phyloP scores from a whole-genome alignment of 192 early-diverging fungal genomes.

The Dimargaris xerosporica region DNA sequence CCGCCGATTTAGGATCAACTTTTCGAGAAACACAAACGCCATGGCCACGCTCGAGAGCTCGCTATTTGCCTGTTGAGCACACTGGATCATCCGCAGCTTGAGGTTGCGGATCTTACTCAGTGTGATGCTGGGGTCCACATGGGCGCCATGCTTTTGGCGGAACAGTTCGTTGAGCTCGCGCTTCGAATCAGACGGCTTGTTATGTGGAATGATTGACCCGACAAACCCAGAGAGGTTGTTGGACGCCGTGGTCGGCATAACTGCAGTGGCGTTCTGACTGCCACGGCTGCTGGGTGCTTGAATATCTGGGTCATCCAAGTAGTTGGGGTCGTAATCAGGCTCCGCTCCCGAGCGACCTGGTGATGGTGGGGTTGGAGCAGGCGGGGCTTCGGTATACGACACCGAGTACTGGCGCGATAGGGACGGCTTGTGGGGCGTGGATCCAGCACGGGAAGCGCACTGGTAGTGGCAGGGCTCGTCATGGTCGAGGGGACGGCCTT shows the following conservation, averaged over 20 bases:
- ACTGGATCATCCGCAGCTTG: slow-evolving; percentile 56
- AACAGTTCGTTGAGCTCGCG: slow-evolving; percentile 81
- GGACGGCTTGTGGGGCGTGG: not conserved
- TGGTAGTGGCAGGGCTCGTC: not conserved
- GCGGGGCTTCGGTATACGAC: not conserved
- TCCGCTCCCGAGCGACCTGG: not conserved
- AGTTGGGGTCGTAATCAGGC: slow-evolving; percentile 57
- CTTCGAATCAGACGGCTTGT: slow-evolving; percentile 64
- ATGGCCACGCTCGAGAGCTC: slow-evolving; percentile 81
- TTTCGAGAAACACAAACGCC: slow-evolving; percentile 92
- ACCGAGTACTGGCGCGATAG: not conserved
- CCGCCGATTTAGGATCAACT: slow-evolving; percentile 64
- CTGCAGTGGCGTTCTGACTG: slow-evolving; percentile 54
- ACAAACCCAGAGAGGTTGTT: slow-evolving; percentile 62
- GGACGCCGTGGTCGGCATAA: too few species aligned
- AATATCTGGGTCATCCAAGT: slow-evolving; percentile 74
- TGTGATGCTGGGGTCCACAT: slow-evolving; percentile 63
- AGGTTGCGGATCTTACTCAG: slow-evolving; percentile 76
- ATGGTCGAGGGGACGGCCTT: too few species aligned
- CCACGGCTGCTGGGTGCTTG: slow-evolving; percentile 34
- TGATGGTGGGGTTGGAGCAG: not conserved
- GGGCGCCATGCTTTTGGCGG: slow-evolving; percentile 52
- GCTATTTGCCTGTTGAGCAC: slow-evolving; percentile 50
- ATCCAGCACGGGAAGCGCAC: not conserved
- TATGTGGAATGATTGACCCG: slow-evolving; percentile 73